Base-by-base conservation (phyloP, 2,329 filamentous ascomycete genomes). In the Phaeosphaeria sp. region DNA sequence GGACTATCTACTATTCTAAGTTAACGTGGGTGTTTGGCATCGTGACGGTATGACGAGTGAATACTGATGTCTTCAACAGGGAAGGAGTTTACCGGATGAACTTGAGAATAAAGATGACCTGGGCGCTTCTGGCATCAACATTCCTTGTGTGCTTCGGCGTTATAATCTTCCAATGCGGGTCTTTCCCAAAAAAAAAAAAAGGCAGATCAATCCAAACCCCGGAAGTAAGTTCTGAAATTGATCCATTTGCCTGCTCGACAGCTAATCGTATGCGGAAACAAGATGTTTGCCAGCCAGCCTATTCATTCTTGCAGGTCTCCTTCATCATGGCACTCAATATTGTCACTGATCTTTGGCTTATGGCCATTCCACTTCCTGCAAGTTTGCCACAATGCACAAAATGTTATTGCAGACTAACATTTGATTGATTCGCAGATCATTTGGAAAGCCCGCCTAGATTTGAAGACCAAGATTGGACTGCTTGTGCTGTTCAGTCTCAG, bases 191-290 rank as follows among this genome's bases (percentile, higher is more conserved):
- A 39, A 75, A 22, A 80, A 79, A 39, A 83, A 85, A 65, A 88
- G 86, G 85, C 85, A 88, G 68, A 86, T 88, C 49, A 75, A 81
- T 51, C 86, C 86, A 0, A 71, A 88, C 27, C 86, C 86, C 0
- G 85, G 86, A 13, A 80, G 82, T 84, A 67, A 64, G 82, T 77
- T n/a, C 15, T 47, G 39, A 53, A 6, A 18, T 15, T 30, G 11
- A 20, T 22, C n/a, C 8, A 20, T 3, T 2, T 43, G 11, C 13
- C 6, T 21, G 3, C 8, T 20, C 2, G 33, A 13, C n/a, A 18
- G 9, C 24, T 36, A 43, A 24, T 25, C 3, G 15, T 17, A 24
- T n/a, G 44, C 18, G 2, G 15, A 5, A 2, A 4, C 2, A 43
- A 68, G 65, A 63, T 46, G 39, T 46, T 20, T 67, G 65, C 44